Base-by-base conservation (phyloP, 345 rosid species). In the Nephelium lappaceum region DNA sequence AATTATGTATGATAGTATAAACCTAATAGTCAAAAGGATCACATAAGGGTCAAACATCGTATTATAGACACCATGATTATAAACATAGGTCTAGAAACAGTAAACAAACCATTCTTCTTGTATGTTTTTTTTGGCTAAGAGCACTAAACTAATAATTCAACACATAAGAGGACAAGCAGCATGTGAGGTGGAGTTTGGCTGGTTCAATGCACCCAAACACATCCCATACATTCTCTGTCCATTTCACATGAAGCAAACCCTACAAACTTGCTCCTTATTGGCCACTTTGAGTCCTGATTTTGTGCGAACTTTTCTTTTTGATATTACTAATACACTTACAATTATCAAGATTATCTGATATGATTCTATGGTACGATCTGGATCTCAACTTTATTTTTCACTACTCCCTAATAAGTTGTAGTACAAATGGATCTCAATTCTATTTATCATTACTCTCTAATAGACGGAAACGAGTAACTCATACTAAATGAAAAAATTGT, bases 231-330 rank as follows among this genome's bases (percentile, higher is more conserved):
- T 38, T 71, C 73, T 68, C 80, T 76, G 77, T 67, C 65, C 25
- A 24, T 12, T 5, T 78, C 83, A 76, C 81, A 83, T 63, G 78
- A 72, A 53, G 72, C 78, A 58, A 49, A 49, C 79, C 84, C 79
- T 74, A 69, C 84, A 82, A 64, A 42, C 36, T 61, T 78, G 69
- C 67, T 75, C 8, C 39, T 25, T 58, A 67, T 75, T 79, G 77
- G 77, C 47, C 36, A 57, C 9, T 14, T 45, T 49, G 11, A 15
- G 11, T 47, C 12, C 21, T 5, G 4, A 66, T 27, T 75, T 65
- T 47, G 25, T 61, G 67, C 9, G 5, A 31, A 31, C 36, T 31
- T 31, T 2, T 31, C 36, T 31, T 31, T 1, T 31, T 31, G 36
- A 31, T 31, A 31, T 31, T 31, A 31, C 36, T 31, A 31, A 0